These are phyloP conservation scores for Coemansia sp. DNA, from an alignment of 192 early-diverging fungal genomes.

Conservation along the genomic window DNA sequence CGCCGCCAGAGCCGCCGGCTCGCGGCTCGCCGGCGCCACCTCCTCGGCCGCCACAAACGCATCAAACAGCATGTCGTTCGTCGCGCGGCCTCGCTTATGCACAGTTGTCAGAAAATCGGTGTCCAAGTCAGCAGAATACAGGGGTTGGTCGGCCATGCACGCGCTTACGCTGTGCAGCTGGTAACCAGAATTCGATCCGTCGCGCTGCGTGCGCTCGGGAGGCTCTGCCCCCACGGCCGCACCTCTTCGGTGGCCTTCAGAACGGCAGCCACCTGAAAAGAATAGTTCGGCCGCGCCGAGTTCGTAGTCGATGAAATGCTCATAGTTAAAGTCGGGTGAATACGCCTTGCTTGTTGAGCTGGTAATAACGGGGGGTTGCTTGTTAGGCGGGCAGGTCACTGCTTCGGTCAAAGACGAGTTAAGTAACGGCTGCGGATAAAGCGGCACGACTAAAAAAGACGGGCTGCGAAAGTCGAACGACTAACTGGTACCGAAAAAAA, in stretches of 20 bases:
- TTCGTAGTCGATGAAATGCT: neutral
- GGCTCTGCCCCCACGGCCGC: neutral
- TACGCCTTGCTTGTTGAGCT: neutral
- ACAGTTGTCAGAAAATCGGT: constrained; percentile 26
- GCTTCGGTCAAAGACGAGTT: neutral
- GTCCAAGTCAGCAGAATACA: constrained; percentile 40
- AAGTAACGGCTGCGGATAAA: constrained; percentile 3
- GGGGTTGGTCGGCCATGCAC: constrained; percentile 4
- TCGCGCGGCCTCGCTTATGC: neutral
- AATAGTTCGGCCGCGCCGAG: constrained; percentile 19
- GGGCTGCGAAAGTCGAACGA: too few species aligned
- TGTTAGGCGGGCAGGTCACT: neutral
- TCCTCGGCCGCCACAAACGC: constrained; percentile 4
- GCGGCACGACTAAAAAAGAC: neutral
- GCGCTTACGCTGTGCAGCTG: constrained; percentile 15
- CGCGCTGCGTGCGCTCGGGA: neutral
- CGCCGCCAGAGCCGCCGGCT: neutral
- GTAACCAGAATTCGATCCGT: neutral
- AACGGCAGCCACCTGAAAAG: constrained; percentile 48
- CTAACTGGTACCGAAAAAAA: too few species aligned
- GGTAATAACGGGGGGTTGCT: neutral
- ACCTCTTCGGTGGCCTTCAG: constrained; percentile 32
- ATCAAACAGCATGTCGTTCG: constrained; percentile 15
- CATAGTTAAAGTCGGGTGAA: constrained; percentile 2
- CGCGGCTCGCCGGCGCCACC: neutral